These are phyloP conservation scores for Gossypium laxum DNA, from an alignment of 441 rosid genomes.

Conservation along the genomic window DNA sequence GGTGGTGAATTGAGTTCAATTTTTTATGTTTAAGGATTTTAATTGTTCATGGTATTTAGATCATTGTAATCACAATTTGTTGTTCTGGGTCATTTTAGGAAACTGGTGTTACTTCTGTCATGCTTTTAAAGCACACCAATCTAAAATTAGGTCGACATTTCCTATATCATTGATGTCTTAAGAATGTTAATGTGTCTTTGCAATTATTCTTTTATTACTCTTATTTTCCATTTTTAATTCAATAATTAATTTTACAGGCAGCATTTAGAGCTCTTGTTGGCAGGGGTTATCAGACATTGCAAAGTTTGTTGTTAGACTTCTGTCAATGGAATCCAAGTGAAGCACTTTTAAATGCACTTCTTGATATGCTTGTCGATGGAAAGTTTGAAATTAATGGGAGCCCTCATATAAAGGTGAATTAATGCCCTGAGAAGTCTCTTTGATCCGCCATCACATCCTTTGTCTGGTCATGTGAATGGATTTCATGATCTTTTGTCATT, in stretches of 20 bases:
- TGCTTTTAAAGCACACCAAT: not conserved
- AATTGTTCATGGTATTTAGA: not conserved
- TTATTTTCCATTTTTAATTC: not conserved
- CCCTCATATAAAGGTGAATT: slow-evolving; percentile 66
- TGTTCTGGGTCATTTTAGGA: not conserved
- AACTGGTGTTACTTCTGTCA: not conserved
- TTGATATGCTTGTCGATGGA: slow-evolving; percentile 99
- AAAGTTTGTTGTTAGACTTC: slow-evolving; percentile 80
- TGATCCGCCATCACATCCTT: slow-evolving; percentile 7
- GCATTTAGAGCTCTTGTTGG: slow-evolving; percentile 93
- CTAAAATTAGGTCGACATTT: not conserved
- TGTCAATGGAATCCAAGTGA: slow-evolving; percentile 80
- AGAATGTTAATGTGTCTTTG: not conserved
- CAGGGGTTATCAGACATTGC: slow-evolving; percentile 89
- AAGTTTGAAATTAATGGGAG: slow-evolving; percentile 62
- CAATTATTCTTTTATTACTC: not conserved
- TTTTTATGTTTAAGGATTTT: not conserved
- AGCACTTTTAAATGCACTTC: slow-evolving; percentile 73
- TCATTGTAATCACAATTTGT: not conserved
- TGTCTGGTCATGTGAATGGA: not conserved
- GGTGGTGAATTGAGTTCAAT: slow-evolving; percentile 1
- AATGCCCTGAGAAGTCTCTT: slow-evolving; percentile 13
- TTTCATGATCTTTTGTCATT: not conserved
- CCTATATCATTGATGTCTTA: not conserved
- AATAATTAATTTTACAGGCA: slow-evolving; percentile 38